Evolutionary conservation across 2,329 filamentous ascomycete species (phyloP).

Genomic region (Aspergillus sp.): DNA sequence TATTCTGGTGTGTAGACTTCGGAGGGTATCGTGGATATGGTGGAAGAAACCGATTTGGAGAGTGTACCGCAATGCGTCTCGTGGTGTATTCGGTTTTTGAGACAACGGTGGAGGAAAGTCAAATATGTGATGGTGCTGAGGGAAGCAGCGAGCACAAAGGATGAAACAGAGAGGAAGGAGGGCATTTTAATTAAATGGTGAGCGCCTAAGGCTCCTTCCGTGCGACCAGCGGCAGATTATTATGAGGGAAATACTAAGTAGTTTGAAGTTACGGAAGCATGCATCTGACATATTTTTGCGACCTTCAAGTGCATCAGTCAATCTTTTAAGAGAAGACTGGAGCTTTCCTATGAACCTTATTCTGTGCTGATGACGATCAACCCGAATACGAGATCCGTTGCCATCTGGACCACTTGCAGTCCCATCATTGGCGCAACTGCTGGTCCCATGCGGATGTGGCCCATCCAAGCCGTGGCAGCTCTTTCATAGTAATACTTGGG

Average conservation of each 20-base stretch:
- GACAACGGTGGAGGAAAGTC: constrained; percentile 25
- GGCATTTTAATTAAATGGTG: constrained; percentile 1
- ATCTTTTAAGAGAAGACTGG: not conserved
- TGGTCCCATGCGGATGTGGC: not conserved
- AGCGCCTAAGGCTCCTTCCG: too few relatives aligned
- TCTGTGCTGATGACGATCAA: not conserved
- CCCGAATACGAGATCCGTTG: not conserved
- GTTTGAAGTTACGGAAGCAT: too few relatives aligned
- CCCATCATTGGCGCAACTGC: not conserved
- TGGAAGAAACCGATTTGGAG: constrained; percentile 11
- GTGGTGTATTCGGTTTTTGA: constrained; percentile 28
- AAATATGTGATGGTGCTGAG: constrained; percentile 33
- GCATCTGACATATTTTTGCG: not conserved
- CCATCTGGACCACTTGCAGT: not conserved
- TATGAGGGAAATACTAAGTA: too few relatives aligned
- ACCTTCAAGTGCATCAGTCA: not conserved
- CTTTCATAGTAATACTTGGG: not conserved
- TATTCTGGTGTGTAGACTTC: constrained; percentile 21
- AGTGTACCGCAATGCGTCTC: constrained; percentile 21
- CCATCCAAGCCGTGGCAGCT: not conserved
- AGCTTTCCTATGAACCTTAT: not conserved
- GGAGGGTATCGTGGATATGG: constrained; percentile 28
- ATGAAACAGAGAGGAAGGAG: not conserved
- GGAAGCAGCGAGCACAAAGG: constrained; percentile 12
- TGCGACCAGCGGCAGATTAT: not conserved